These are phyloP conservation scores for Monascus ruber DNA, from an alignment of 2,329 filamentous ascomycete genomes.

Conservation along the genomic window DNA sequence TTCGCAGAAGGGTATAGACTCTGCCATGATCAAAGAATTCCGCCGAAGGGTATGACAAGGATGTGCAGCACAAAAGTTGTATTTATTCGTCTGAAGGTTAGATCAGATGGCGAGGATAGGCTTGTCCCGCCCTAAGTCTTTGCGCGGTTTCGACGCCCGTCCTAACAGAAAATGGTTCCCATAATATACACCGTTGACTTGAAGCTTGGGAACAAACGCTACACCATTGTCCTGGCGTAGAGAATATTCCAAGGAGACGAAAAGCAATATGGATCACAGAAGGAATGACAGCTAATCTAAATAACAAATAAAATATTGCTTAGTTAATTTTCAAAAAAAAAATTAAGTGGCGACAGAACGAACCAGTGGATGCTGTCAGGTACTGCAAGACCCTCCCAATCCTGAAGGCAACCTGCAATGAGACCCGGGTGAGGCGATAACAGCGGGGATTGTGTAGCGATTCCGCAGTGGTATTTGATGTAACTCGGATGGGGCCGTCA, in stretches of 20 bases:
- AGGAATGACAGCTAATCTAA: too few relatives aligned
- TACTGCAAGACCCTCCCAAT: neutral
- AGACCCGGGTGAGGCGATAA: neutral
- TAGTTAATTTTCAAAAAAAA: neutral
- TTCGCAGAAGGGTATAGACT: constrained; percentile 23
- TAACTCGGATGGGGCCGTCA: constrained; percentile 1
- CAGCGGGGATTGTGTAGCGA: neutral
- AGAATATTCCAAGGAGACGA: neutral
- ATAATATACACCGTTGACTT: too few relatives aligned
- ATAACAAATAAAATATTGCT: neutral
- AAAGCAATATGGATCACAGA: neutral
- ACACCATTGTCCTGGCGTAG: neutral
- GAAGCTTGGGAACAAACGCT: too few relatives aligned
- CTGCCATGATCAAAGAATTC: constrained; percentile 19
- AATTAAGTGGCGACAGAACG: neutral
- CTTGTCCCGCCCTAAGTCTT: too few relatives aligned
- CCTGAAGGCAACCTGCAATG: neutral
- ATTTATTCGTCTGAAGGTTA: too few relatives aligned
- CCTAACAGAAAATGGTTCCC: too few relatives aligned
- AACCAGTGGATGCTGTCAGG: neutral
- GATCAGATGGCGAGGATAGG: too few relatives aligned
- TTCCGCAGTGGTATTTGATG: neutral
- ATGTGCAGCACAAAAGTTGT: too few relatives aligned
- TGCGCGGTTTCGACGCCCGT: too few relatives aligned
- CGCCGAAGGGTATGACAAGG: too few relatives aligned